These are phyloP conservation scores for Sclerotinia trifoliorum DNA, from an alignment of 2,329 filamentous ascomycete genomes.

Conservation along the genomic window DNA sequence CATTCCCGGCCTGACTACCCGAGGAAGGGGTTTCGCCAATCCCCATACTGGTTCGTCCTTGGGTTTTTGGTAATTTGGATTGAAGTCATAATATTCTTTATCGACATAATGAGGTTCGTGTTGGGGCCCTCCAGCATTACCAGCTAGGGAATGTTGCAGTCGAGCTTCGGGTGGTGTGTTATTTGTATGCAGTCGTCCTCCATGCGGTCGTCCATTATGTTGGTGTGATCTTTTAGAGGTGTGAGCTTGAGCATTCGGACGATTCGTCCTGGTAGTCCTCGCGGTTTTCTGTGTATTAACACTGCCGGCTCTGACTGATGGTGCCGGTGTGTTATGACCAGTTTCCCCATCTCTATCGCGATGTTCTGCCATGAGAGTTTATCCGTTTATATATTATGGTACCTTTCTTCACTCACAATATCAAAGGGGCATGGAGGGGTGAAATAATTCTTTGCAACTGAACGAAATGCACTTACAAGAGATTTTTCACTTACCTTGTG, in stretches of 20 bases:
- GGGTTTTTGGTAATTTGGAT: constrained; percentile 26
- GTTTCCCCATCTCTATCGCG: not conserved
- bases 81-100: constrained; percentile 26
- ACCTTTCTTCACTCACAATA: not conserved
- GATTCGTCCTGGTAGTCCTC: not conserved
- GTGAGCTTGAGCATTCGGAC: not conserved
- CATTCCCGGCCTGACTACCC: constrained; percentile 28
- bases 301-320: constrained; percentile 10
- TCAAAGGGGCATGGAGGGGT: not conserved
- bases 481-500: not conserved
- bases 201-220: constrained; percentile 7
- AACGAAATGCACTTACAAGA: constrained; percentile 3
- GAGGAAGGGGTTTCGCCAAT: constrained; percentile 28
- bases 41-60: constrained; percentile 28
- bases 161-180: not conserved
- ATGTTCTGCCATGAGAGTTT: constrained; percentile 15
- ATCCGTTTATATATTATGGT: not conserved
- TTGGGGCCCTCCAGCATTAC: not conserved
- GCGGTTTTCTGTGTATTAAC: constrained; percentile 6
- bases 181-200: constrained; percentile 6
- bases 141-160: constrained; percentile 18
- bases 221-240: constrained; percentile 10
- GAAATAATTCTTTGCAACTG: not conserved
- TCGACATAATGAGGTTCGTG: constrained; percentile 24
- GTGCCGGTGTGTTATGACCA: not conserved